A percentile compares a stretch with the other conserved stretches of the same genome.
These are phyloP conservation scores for Xylariales sp. DNA, from an alignment of 2,329 filamentous ascomycete species.

Conservation along the genomic window DNA sequence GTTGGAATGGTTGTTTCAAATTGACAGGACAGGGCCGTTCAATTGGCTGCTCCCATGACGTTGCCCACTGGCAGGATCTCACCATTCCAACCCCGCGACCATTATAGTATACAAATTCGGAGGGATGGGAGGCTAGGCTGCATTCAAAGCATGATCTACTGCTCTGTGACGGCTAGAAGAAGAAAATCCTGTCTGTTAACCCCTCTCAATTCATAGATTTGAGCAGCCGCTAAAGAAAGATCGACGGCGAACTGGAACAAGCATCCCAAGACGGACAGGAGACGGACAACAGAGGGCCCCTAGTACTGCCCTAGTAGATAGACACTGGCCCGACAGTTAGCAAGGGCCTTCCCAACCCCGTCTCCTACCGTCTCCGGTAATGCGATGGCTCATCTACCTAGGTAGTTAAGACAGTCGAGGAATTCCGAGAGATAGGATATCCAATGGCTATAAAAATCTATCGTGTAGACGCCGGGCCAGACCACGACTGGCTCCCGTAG, in stretches of 20 bases:
- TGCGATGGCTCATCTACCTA: conserved; percentile 1
- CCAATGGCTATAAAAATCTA: neutral
- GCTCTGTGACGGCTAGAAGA: conserved; percentile 25
- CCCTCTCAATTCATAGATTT: conserved; percentile 5
- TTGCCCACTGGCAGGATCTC: conserved; percentile 31
- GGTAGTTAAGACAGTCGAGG: conserved; percentile 13
- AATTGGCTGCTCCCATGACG: conserved; percentile 30
- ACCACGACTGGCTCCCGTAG: conserved; percentile 5
- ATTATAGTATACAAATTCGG: conserved; percentile 17
- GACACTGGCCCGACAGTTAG: neutral
- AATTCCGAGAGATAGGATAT: conserved; percentile 6
- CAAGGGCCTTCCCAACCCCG: conserved; percentile 11
- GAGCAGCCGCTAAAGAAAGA: conserved; percentile 14
- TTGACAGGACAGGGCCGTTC: conserved; percentile 24
- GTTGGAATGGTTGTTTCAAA: conserved; percentile 39
- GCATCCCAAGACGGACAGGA: conserved; percentile 9
- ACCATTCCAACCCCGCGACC: conserved; percentile 32
- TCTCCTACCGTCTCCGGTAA: conserved; percentile 28
- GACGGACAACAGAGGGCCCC: neutral
- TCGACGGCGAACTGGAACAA: conserved; percentile 26
- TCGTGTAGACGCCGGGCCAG: conserved; percentile 6
- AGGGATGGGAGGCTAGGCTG: conserved; percentile 27
- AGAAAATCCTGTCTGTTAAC: neutral
- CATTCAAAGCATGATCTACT: conserved; percentile 32
- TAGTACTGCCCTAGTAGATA: neutral